A percentile compares a stretch with the other conserved stretches of the same genome.
Evolutionary conservation across 352 stramenopile species (phyloP).

Genomic region (Phytopythium cucurbitacearum): DNA sequence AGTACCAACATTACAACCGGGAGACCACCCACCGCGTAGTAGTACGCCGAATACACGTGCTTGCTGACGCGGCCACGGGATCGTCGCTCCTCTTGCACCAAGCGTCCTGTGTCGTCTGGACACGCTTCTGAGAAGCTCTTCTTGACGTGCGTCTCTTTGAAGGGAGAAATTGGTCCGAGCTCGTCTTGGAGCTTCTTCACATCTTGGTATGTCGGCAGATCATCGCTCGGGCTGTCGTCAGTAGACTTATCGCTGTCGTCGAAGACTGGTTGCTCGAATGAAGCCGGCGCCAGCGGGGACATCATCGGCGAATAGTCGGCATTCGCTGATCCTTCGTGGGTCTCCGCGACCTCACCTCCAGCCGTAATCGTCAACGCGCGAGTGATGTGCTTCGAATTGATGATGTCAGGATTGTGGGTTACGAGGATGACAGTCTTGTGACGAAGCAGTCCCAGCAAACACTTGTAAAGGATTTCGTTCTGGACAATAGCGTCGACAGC

Average conservation of each 20-base stretch:
- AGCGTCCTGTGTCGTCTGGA: constrained; percentile 15
- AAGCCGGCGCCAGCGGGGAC: constrained; percentile 15
- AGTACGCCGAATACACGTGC: constrained; percentile 37
- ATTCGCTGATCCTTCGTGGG: constrained; percentile 6
- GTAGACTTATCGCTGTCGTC: constrained; percentile 4
- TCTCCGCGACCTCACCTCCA: constrained; percentile 12
- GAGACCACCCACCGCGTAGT: constrained; percentile 13
- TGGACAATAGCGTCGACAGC: constrained; percentile 58
- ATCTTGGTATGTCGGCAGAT: constrained; percentile 1
- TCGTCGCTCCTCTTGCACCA: constrained; percentile 28
- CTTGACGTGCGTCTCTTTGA: constrained; percentile 1
- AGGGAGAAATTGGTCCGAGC: constrained; percentile 21
- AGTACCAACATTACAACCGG: constrained; percentile 21
- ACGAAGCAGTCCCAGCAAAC: constrained; percentile 41
- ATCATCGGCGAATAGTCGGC: constrained; percentile 10
- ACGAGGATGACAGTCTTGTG: constrained; percentile 53
- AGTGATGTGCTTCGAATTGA: constrained; percentile 19
- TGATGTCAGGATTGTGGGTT: constrained; percentile 53
- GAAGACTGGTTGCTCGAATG: constrained; percentile 1
- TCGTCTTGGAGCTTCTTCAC: constrained; percentile 15
- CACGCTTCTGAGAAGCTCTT: constrained; percentile 3
- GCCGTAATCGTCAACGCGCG: constrained; percentile 24
- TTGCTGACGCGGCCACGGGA: constrained; percentile 20
- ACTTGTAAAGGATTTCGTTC: constrained; percentile 76
- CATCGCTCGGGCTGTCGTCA: not conserved